Evolutionary conservation across 1,284 basidiomycete species (phyloP).

Genomic region (Rugosomyces carneus): DNA sequence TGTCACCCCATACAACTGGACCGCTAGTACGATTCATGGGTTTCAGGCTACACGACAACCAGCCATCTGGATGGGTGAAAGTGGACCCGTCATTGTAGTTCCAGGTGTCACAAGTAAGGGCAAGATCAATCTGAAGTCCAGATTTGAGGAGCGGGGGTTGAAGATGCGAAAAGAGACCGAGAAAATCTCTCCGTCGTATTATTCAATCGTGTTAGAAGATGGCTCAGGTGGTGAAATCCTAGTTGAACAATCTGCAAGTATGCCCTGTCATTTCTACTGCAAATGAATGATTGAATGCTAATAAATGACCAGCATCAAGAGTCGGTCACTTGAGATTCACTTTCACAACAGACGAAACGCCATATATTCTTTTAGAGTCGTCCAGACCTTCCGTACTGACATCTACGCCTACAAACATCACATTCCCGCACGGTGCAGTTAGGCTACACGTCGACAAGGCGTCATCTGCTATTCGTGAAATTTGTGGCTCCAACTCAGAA

Average conservation of each 20-base stretch:
- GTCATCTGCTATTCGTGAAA: slow-evolving; percentile 34
- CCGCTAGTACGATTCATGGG: slow-evolving; percentile 56
- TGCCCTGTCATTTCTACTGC: slow-evolving; percentile 20
- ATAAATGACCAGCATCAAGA: slow-evolving; percentile 47
- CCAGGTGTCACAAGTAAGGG: slow-evolving; percentile 40
- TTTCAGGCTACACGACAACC: slow-evolving; percentile 80
- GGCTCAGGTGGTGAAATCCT: slow-evolving; percentile 43
- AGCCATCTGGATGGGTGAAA: slow-evolving; percentile 90
- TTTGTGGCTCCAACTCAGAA: slow-evolving; percentile 68
- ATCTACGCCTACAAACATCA: slow-evolving; percentile 52
- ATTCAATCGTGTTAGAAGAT: slow-evolving; percentile 55
- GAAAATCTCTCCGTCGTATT: slow-evolving; percentile 61
- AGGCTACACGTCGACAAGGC: slow-evolving; percentile 26
- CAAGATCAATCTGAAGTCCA: slow-evolving; percentile 40
- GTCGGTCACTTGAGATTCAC: slow-evolving; percentile 76
- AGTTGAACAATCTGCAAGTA: slow-evolving; percentile 69
- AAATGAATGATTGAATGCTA: slow-evolving; percentile 2
- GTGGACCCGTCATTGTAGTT: slow-evolving; percentile 57
- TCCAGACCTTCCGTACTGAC: slow-evolving; percentile 59
- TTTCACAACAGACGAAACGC: slow-evolving; percentile 39
- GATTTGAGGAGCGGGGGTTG: slow-evolving; percentile 60
- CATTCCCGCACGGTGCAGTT: slow-evolving; percentile 56
- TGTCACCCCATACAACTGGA: slow-evolving; percentile 73
- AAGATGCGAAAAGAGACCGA: slow-evolving; percentile 54
- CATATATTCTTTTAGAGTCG: slow-evolving; percentile 68